Evolutionary conservation across 129 eudicot species (phyloP).

Genomic region (Centaurea solstitialis): DNA sequence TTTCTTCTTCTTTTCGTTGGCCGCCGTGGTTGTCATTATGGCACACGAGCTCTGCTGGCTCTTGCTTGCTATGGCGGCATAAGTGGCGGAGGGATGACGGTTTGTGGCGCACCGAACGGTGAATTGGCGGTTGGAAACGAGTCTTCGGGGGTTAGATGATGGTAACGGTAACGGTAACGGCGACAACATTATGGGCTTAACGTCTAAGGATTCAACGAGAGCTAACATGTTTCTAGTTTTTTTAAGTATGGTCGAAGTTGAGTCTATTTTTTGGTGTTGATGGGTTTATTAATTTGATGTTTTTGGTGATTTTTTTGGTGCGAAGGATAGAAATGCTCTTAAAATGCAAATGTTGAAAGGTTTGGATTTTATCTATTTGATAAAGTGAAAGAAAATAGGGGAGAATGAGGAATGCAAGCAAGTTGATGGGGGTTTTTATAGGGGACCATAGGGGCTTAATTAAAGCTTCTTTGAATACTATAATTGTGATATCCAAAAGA

Average conservation of each 20-base stretch:
- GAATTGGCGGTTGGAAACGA: slow-evolving; percentile 23
- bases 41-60: slow-evolving; percentile 72
- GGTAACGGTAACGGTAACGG: slow-evolving; percentile 14
- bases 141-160: neutral
- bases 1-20: slow-evolving; percentile 30
- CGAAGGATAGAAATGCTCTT: too few relatives aligned
- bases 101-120: slow-evolving; percentile 16
- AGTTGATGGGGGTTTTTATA: too few relatives aligned
- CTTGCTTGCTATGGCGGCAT: slow-evolving; percentile 29
- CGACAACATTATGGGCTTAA: slow-evolving; percentile 10
- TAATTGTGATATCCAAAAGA: too few relatives aligned
- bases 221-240: neutral
- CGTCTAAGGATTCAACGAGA: too few relatives aligned
- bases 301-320: too few relatives aligned
- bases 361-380: too few relatives aligned
- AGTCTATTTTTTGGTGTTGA: neutral
- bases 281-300: too few relatives aligned
- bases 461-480: too few relatives aligned
- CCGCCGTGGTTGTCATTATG: slow-evolving; percentile 55
- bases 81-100: slow-evolving; percentile 28
- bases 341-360: neutral
- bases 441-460: too few relatives aligned
- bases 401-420: too few relatives aligned
- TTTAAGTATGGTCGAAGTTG: too few relatives aligned
- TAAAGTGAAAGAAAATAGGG: too few relatives aligned